Conservation (phyloP, 768 basidiomycete genomes). For the Boletus patriciae region DNA sequence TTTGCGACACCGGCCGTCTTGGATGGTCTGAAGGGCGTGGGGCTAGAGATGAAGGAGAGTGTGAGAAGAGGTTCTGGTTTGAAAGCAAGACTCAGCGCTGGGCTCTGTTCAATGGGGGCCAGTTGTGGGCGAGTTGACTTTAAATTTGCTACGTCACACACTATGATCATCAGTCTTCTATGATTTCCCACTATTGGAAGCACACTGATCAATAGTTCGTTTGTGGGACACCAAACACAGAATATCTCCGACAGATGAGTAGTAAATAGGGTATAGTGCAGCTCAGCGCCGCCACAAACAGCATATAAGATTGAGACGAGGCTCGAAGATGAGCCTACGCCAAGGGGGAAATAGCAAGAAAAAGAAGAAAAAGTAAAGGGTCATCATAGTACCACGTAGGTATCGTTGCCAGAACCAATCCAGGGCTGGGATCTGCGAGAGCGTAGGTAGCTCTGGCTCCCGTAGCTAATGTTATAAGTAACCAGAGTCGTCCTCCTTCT, state of each 20-base stretch:
- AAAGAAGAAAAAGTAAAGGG: neutral
- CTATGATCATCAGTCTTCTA: neutral
- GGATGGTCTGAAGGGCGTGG: conserved; percentile 52
- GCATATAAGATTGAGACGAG: neutral
- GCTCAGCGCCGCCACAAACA: conserved; percentile 16
- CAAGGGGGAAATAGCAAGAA: neutral
- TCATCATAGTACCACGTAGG: neutral
- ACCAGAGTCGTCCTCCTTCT: conserved; percentile 31
- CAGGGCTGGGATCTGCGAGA: neutral
- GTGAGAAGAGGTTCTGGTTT: conserved; percentile 46
- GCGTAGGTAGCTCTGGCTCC: neutral
- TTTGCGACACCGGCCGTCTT: conserved; percentile 72
- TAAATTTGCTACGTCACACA: neutral
- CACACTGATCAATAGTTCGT: too few relatives aligned
- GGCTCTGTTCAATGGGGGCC: conserved; percentile 11
- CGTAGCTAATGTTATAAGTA: conserved; percentile 22
- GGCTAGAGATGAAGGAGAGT: conserved; percentile 41
- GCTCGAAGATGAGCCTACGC: neutral
- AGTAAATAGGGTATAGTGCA: conserved; percentile 11
- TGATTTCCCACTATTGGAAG: too few relatives aligned
- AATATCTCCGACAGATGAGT: neutral
- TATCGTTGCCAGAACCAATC: neutral
- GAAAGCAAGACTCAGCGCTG: conserved; percentile 37
- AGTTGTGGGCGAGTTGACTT: neutral
- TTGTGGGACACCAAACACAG: too few relatives aligned